Percentiles rank a stretch among this genome's conserved stretches.
These are phyloP conservation scores for Tremellales sp. DNA, from an alignment of 1,284 basidiomycete species.

Conservation along the genomic window DNA sequence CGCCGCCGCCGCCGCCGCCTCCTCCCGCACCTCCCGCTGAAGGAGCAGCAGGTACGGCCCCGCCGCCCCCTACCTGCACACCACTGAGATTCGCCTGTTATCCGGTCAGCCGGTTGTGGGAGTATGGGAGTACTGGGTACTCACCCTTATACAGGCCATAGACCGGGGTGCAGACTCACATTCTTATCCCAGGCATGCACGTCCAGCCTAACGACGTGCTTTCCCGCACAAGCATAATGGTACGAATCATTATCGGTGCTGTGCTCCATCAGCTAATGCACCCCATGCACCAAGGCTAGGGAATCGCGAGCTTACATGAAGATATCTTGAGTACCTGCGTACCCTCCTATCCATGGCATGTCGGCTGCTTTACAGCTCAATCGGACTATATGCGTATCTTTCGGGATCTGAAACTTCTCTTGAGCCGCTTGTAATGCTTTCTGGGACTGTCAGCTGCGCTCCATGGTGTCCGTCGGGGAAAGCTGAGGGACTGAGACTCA, in stretches of 20 bases:
- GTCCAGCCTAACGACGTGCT: slow-evolving; percentile 35
- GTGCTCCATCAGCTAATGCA: not conserved
- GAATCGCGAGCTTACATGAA: slow-evolving; percentile 28
- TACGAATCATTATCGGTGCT: slow-evolving; percentile 43
- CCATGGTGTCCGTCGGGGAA: not conserved
- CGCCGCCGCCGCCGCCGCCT: slow-evolving; percentile 4
- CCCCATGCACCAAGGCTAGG: not conserved
- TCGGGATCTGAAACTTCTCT: slow-evolving; percentile 31
- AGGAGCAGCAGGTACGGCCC: not conserved
- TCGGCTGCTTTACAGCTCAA: slow-evolving; percentile 29
- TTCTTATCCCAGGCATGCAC: slow-evolving; percentile 37
- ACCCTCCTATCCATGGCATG: slow-evolving; percentile 34
- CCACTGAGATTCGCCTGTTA: slow-evolving; percentile 3
- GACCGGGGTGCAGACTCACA: slow-evolving; percentile 17
- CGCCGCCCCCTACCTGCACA: not conserved
- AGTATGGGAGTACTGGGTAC: too few relatives aligned
- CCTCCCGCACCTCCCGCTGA: slow-evolving; percentile 3
- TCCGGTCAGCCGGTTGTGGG: too few relatives aligned
- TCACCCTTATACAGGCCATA: not conserved
- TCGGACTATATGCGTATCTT: slow-evolving; percentile 31
- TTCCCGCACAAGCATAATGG: slow-evolving; percentile 42
- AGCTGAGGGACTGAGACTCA: slow-evolving; percentile 12
- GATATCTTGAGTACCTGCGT: slow-evolving; percentile 23
- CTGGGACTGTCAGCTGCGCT: slow-evolving; percentile 12
- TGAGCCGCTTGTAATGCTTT: slow-evolving; percentile 34